phyloP scores from a whole-genome alignment of 106 monocot species.

The Allium cepa region DNA sequence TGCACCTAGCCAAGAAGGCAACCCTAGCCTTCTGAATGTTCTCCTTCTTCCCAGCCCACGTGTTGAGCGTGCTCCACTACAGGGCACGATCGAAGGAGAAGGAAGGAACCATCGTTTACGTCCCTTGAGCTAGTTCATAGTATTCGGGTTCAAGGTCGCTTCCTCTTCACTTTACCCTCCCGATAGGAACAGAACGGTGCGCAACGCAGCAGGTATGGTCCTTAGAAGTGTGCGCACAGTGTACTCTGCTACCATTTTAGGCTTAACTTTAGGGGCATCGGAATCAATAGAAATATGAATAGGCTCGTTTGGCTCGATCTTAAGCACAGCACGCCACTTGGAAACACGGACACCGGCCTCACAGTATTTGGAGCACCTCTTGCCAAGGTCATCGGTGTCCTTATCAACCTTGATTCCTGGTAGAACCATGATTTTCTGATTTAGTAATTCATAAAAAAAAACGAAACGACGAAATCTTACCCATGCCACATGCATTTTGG shows the following conservation, averaged over 20 bases:
- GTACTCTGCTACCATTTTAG: slow-evolving; percentile 13
- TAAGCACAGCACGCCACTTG: slow-evolving; percentile 50
- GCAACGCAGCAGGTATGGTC: slow-evolving; percentile 7
- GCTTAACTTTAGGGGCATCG: slow-evolving; percentile 20
- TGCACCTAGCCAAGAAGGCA: slow-evolving; percentile 43
- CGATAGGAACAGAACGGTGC: slow-evolving; percentile 10
- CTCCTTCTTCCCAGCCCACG: slow-evolving; percentile 45
- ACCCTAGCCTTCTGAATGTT: slow-evolving; percentile 38
- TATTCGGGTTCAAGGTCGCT: slow-evolving; percentile 12
- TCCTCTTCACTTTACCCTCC: slow-evolving; percentile 14
- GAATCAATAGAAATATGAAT: slow-evolving; percentile 28
- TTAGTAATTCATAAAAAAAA: too few relatives aligned
- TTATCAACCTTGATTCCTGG: slow-evolving; percentile 53
- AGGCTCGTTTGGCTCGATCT: slow-evolving; percentile 31
- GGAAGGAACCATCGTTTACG: slow-evolving; percentile 39
- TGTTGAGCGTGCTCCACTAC: slow-evolving; percentile 45
- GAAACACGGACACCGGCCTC: slow-evolving; percentile 47
- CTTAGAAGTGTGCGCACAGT: slow-evolving; percentile 10
- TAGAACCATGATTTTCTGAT: slow-evolving; percentile 9
- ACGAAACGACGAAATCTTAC: too few relatives aligned
- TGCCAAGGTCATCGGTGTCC: slow-evolving; percentile 48
- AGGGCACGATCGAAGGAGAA: slow-evolving; percentile 49
- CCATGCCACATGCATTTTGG: too few relatives aligned
- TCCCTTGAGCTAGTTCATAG: slow-evolving; percentile 23
- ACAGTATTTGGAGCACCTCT: slow-evolving; percentile 45